A percentile compares a stretch with the other conserved stretches of the same genome.
Evolutionary conservation across 495 filamentous ascomycete genomes (phyloP).

Genomic region (Neurospora sp.): DNA sequence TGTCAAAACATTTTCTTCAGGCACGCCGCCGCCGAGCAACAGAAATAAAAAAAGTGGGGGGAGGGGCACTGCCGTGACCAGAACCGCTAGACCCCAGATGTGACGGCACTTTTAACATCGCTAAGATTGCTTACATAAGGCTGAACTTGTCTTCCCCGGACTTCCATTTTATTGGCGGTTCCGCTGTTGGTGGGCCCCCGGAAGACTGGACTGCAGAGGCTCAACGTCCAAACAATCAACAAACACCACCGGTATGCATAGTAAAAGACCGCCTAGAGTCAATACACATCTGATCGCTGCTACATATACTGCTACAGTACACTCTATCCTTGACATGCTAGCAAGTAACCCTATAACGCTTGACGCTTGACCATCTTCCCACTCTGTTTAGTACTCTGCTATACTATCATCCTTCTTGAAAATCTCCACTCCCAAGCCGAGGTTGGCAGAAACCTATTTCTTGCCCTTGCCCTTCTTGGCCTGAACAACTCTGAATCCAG

Average conservation of each 20-base stretch:
- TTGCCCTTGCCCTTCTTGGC: conserved; percentile 80
- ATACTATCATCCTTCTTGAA: not conserved
- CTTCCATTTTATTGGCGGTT: not conserved
- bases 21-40: not conserved
- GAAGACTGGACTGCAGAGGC: too few species aligned
- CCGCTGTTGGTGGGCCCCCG: not conserved
- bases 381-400: not conserved
- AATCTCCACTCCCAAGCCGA: not conserved
- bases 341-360: not conserved
- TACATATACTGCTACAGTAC: not conserved
- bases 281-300: not conserved
- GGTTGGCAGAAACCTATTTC: conserved; percentile 13
- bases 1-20: not conserved
- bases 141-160: not conserved
- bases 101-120: not conserved
- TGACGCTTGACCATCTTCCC: not conserved
- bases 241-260: not conserved
- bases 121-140: conserved; percentile 9
- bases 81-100: not conserved
- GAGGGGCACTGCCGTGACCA: conserved; percentile 16
- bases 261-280: not conserved
- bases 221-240: not conserved
- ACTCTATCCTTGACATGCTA: not conserved
- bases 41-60: conserved; percentile 17
- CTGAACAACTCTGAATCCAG: conserved; percentile 79